phyloP scores from a whole-genome alignment of 73 alveolate species.

The Stentor roeselii region DNA sequence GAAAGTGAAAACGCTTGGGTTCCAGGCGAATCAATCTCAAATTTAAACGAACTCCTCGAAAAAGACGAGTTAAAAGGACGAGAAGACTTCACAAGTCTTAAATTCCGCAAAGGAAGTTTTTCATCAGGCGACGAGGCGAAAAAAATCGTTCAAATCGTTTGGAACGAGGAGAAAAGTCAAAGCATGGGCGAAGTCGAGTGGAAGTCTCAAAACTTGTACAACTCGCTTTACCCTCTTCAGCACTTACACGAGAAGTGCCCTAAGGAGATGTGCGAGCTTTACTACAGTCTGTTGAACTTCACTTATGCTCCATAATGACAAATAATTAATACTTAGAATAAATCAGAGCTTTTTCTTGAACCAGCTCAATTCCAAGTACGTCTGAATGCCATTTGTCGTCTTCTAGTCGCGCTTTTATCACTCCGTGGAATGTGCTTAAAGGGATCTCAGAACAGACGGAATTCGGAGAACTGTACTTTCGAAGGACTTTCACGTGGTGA shows the following conservation, averaged over 20 bases:
- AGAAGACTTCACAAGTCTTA: not conserved
- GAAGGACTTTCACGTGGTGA: not conserved
- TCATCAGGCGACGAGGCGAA: not conserved
- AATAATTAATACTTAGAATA: not conserved
- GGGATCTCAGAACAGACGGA: not conserved
- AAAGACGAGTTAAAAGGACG: not conserved
- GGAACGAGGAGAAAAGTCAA: not conserved
- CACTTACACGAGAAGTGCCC: slow-evolving; percentile 15
- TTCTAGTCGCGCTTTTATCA: not conserved
- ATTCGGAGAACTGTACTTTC: not conserved
- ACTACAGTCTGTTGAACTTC: not conserved
- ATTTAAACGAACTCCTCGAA: not conserved
- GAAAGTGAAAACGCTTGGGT: slow-evolving; percentile 7
- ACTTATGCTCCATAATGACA: not conserved
- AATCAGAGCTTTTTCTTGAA: not conserved
- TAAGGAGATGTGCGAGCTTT: slow-evolving; percentile 12
- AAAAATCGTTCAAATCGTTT: not conserved
- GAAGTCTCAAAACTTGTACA: not conserved
- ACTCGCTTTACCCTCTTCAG: not conserved
- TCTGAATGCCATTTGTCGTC: not conserved
- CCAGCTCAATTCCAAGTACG: not conserved
- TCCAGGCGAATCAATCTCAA: not conserved
- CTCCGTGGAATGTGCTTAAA: not conserved
- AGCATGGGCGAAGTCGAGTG: slow-evolving; percentile 16
- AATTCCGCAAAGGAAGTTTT: slow-evolving; percentile 8